Base-by-base conservation (phyloP, 768 basidiomycete species). In the Boletus sp. region DNA sequence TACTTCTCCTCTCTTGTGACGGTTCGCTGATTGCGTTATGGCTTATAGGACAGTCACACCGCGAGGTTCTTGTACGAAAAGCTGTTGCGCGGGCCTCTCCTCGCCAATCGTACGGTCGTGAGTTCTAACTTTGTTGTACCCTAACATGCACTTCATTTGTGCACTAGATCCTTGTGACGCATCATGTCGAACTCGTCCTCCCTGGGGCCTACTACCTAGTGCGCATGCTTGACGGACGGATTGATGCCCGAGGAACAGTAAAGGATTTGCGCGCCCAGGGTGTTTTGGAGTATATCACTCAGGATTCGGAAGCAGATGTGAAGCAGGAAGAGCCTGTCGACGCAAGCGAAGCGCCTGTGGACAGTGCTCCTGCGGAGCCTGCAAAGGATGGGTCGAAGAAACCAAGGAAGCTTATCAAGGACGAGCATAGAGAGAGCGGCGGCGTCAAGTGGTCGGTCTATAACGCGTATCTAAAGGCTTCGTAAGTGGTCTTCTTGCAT, bases 111-210 rank as follows among this genome's bases (percentile, higher is more conserved):
- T 32, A 93, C 92, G 0, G 86, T 92, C 35, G 78, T 86, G 56
- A 57, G 78, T 67, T n/a, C 33, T 17, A 32, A 5, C 20, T n/a
- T 3, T 3, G 28, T 41, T 17, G 14, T 47, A 10, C 29, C 1
- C 11, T 10, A 3, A 10, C 5, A 4, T 39, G 10, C 47, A 9
- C 9, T 40, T 57, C 35, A 61, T 48, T 20, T 30, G 4, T 30
- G 1, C 11, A 10, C 3, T 56, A 85, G 85, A 74, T 87, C 40
- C 76, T 88, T 5, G 90, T 94, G 36, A 91, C 90, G 0, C 92
- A 94, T 59, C 91, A 93, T 64, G 85, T 93, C 29, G 89, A 92
- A 49, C 80, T 94, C 1, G 85, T 93, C 17, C 80, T 92, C 7
- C 86, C 90, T 0, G 85, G 83, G 0, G 82, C 88, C 0, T 66